Evolutionary conservation across 345 rosid genomes (phyloP).

Genomic region (Pistacia vera): DNA sequence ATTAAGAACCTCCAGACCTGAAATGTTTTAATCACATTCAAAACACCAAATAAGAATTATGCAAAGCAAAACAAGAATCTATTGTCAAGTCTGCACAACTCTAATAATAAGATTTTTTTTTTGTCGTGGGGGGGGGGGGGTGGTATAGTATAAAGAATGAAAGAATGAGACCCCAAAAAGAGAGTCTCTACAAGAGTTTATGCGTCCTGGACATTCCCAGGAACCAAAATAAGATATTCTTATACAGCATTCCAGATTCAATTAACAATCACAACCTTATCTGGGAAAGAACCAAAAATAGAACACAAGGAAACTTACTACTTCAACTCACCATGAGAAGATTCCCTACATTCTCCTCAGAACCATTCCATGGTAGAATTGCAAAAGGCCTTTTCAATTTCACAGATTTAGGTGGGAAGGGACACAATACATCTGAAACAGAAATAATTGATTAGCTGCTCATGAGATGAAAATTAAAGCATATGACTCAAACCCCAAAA

Average conservation of each 20-base stretch:
- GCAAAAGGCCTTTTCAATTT: conserved; percentile 67
- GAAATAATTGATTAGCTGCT: conserved; percentile 10
- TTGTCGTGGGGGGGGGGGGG: too few species aligned
- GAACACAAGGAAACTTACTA: not conserved
- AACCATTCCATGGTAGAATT: conserved; percentile 74
- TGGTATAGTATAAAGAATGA: too few species aligned
- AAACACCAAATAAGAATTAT: too few species aligned
- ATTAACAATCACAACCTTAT: not conserved
- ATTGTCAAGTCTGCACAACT: not conserved
- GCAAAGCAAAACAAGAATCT: not conserved
- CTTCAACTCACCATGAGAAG: conserved; percentile 81
- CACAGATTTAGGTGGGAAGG: conserved; percentile 71
- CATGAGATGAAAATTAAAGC: conserved; percentile 17
- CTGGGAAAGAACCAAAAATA: not conserved
- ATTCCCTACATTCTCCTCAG: conserved; percentile 84
- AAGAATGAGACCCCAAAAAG: too few species aligned
- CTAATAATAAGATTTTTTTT: not conserved
- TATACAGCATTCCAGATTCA: conserved; percentile 1
- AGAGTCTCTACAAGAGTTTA: too few species aligned
- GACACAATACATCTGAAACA: conserved; percentile 58
- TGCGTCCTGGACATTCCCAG: too few species aligned
- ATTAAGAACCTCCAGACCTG: conserved; percentile 92
- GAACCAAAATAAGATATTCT: not conserved
- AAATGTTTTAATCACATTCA: conserved; percentile 21
- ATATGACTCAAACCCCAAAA: conserved; percentile 4